Conservation (phyloP, 2,329 filamentous ascomycete species). For the Ceratocystis destructans region DNA sequence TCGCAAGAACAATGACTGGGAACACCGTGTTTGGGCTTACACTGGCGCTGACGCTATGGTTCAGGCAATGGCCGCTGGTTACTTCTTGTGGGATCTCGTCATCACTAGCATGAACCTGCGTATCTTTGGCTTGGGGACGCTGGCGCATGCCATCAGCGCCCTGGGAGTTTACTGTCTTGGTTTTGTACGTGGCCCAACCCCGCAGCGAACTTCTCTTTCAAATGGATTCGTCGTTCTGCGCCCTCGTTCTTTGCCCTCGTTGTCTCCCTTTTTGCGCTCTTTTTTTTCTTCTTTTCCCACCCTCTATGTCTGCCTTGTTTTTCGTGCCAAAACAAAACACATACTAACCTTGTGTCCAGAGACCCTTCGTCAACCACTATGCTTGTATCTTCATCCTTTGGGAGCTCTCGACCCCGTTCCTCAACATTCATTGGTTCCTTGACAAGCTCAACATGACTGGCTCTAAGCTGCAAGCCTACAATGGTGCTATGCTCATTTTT, state of each 20-base stretch:
- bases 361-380: constrained; percentile 76
- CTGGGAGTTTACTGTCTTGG: constrained; percentile 62
- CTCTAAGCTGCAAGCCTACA: constrained; percentile 58
- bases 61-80: constrained; percentile 63
- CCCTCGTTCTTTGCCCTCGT: constrained; percentile 14
- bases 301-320: not conserved
- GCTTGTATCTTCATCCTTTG: constrained; percentile 70
- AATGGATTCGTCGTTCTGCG: not conserved
- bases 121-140: constrained; percentile 61
- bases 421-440: constrained; percentile 87
- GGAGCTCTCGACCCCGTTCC: constrained; percentile 71
- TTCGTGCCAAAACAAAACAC: not conserved
- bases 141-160: constrained; percentile 64
- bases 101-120: constrained; percentile 54
- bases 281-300: not conserved
- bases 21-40: constrained; percentile 64
- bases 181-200: constrained; percentile 49
- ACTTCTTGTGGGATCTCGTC: constrained; percentile 72
- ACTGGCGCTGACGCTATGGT: constrained; percentile 58
- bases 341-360: constrained; percentile 32
- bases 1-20: constrained; percentile 49
- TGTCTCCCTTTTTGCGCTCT: constrained; percentile 11
- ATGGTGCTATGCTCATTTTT: constrained; percentile 56
- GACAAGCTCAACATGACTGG: constrained; percentile 76
- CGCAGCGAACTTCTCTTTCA: not conserved